A percentile compares a stretch with the other conserved stretches of the same genome.
These are phyloP conservation scores for Amaranthus palmeri DNA, from an alignment of 148 eudicot genomes.

Conservation along the genomic window DNA sequence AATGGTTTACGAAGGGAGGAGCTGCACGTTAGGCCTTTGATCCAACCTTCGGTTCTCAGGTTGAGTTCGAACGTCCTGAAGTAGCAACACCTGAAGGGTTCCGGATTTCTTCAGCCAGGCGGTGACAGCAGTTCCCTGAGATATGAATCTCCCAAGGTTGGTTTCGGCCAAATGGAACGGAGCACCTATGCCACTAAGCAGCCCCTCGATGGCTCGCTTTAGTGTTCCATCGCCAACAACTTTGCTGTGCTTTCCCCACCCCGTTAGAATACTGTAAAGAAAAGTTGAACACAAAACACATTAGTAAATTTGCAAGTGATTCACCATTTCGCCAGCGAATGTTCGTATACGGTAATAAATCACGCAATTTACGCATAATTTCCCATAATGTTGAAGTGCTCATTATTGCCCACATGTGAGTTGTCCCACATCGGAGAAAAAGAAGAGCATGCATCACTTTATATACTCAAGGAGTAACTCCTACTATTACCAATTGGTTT, in stretches of 20 bases:
- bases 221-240: conserved; percentile 80
- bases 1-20: conserved; percentile 28
- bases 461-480: too few species aligned
- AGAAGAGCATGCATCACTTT: too few species aligned
- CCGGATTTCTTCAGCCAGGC: conserved; percentile 82
- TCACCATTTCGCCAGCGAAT: not conserved
- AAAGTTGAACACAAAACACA: not conserved
- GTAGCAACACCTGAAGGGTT: conserved; percentile 58
- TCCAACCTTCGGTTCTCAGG: conserved; percentile 24
- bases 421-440: too few species aligned
- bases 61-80: conserved; percentile 58
- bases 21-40: conserved; percentile 35
- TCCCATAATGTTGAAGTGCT: too few species aligned
- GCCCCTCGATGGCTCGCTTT: conserved; percentile 72
- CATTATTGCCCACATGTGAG: too few species aligned
- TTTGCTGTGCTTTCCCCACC: conserved; percentile 99
- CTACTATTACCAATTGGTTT: too few species aligned
- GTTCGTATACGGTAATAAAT: not conserved
- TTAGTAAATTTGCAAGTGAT: not conserved
- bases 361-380: not conserved
- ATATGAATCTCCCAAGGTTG: conserved; percentile 80
- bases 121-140: conserved; percentile 69
- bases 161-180: conserved; percentile 71
- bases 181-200: conserved; percentile 63
- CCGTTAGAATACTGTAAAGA: conserved; percentile 73